Evolutionary conservation across 805 yeast species (phyloP).

Genomic region (Candida tallmaniae): DNA sequence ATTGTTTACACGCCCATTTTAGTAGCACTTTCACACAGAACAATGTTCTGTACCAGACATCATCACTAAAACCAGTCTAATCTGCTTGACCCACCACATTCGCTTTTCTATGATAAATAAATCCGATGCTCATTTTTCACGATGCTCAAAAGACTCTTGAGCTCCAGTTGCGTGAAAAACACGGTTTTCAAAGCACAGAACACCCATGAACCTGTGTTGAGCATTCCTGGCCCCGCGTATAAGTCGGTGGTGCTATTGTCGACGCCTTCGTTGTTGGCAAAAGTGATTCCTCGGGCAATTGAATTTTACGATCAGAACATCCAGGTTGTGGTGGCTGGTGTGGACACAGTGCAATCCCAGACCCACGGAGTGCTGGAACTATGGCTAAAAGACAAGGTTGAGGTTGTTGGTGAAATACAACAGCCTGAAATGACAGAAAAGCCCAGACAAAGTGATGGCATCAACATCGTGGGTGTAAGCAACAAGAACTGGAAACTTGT

Average conservation of each 20-base stretch:
- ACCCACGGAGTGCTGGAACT: conserved; percentile 35
- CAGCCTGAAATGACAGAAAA: conserved; percentile 20
- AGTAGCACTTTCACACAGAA: too few species aligned
- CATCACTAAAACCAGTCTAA: too few species aligned
- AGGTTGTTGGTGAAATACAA: conserved; percentile 9
- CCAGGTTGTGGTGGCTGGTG: conserved; percentile 39
- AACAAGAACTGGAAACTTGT: conserved; percentile 35
- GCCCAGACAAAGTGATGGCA: conserved; percentile 30
- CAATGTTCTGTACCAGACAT: too few species aligned
- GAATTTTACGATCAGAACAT: conserved; percentile 20
- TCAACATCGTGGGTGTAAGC: conserved; percentile 28
- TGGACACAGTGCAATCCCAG: conserved; percentile 31
- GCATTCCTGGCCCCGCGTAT: background rate
- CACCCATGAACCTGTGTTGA: background rate
- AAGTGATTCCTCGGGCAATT: conserved; percentile 28
- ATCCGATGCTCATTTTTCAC: background rate
- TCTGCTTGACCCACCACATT: background rate
- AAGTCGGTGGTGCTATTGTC: conserved; percentile 30
- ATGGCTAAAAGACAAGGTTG: conserved; percentile 25
- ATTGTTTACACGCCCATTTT: too few species aligned
- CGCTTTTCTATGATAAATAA: background rate
- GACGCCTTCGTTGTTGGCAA: conserved; percentile 31
- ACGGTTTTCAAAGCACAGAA: conserved; percentile 1
- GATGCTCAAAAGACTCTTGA: conserved; percentile 9
- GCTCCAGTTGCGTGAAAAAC: background rate